A percentile compares a stretch with the other conserved stretches of the same genome.
phyloP scores from a whole-genome alignment of 148 eudicot genomes.

The Camellia japonica region DNA sequence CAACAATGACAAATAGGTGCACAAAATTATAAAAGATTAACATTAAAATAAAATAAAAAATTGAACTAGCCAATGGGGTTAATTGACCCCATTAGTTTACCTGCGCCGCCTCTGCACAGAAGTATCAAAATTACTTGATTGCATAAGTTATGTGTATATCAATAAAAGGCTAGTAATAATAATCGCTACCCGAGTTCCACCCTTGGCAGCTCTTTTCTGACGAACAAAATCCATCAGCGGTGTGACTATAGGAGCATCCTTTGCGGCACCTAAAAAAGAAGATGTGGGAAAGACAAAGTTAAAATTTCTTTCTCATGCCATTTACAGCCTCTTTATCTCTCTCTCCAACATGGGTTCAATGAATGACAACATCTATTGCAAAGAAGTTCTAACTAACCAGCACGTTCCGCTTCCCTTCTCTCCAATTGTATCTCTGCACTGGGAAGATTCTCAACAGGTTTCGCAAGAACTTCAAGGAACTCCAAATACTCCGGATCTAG shows the following conservation, averaged over 20 bases:
- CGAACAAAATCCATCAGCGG: constrained; percentile 68
- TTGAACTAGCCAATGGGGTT: too few species aligned
- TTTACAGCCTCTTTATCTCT: not conserved
- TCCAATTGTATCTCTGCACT: constrained; percentile 78
- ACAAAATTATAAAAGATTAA: too few species aligned
- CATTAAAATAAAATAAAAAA: too few species aligned
- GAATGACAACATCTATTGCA: not conserved
- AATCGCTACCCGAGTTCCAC: constrained; percentile 50
- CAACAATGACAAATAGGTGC: too few species aligned
- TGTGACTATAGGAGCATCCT: constrained; percentile 55
- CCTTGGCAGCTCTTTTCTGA: constrained; percentile 60
- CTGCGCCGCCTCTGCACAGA: not conserved
- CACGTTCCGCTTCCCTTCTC: constrained; percentile 67
- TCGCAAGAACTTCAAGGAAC: constrained; percentile 53
- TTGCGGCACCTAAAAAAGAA: constrained; percentile 41
- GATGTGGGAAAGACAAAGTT: not conserved
- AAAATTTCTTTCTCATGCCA: not conserved
- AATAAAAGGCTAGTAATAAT: not conserved
- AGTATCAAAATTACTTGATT: not conserved
- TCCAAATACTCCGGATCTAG: constrained; percentile 65
- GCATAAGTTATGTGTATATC: not conserved
- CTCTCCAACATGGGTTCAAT: constrained; percentile 1
- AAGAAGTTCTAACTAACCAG: constrained; percentile 38
- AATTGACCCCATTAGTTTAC: not conserved
- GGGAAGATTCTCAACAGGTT: constrained; percentile 70